Evolutionary conservation across 1,139 yeast genomes (phyloP).

Genomic region (Nakaseomyces glabratus): DNA sequence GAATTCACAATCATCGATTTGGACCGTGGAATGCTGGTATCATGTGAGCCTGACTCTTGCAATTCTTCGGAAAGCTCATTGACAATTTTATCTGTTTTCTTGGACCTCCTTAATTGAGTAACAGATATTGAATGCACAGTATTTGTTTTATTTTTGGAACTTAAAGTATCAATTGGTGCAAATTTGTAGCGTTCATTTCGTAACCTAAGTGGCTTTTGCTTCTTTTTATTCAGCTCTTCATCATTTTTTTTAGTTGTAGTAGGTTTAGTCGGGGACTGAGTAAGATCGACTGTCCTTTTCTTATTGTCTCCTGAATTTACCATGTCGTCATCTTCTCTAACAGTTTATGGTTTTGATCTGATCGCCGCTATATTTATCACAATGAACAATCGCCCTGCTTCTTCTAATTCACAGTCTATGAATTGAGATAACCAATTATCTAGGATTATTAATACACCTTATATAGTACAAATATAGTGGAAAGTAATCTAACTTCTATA

Average conservation of each 20-base stretch:
- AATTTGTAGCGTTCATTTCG: slow-evolving; percentile 18
- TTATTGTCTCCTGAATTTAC: no score
- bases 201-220: not conserved
- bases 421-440: no score
- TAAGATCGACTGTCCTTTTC: slow-evolving; percentile 6
- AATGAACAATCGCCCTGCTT: no score
- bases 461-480: no score
- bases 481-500: no score
- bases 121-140: slow-evolving; percentile 26
- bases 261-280: not conserved
- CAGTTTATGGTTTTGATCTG: no score
- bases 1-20: no score
- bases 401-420: no score
- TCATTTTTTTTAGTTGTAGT: not conserved
- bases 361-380: no score
- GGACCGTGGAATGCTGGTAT: no score
- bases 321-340: no score
- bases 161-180: slow-evolving; percentile 26
- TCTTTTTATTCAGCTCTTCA: not conserved
- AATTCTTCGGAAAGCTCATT: slow-evolving; percentile 1
- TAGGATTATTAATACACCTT: no score
- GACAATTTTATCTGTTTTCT: slow-evolving; percentile 9
- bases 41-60: not conserved
- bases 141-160: slow-evolving; percentile 9
- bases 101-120: slow-evolving; percentile 25